Evolutionary conservation across 768 basidiomycete genomes (phyloP), one percentile per base, ranked within the genome.

Genomic region (Lyophyllum atratum): DNA sequence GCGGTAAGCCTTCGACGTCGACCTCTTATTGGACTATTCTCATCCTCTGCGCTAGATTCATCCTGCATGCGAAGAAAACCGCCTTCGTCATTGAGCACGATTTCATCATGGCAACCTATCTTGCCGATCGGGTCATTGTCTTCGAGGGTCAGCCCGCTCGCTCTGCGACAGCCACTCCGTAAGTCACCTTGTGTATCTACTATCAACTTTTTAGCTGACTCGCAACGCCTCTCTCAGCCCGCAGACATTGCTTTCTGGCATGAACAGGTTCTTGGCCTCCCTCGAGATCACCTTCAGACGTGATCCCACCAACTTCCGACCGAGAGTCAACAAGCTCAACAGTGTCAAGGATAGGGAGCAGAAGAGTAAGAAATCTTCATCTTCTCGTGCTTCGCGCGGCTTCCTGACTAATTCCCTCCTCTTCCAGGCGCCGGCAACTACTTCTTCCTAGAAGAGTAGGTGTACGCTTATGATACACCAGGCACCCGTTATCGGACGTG

Each of bases 11-110:
- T 4, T 39, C 4, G 22, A 21, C 14, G 25, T n/a, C 29, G 15
- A 59, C 22, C 22, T 43, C 29, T 42, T 49, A 52, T 58, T 29
- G 25, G 17, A 29, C 15, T 9, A 31, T 68, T 51, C 10, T 21
- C 44, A 33, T 28, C 44, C 39, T 15, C 8, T 10, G 4, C 11
- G 7, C 12, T 43, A 90, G 90, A 47, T 98, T 96, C 75, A 93
- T 99, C 67, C 86, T 98, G 28, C 92, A 97, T 68, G 85, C 94
- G 14, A 97, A 97, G 80, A 95, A 95, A 77, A 98, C 95, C 1
- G 97, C 97, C 0, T 98, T 99, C 72, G 84, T 99, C 66, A 98
- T 99, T 68, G 97, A 99, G 82, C 97, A 99, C 86, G 96, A 98
- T 79, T 98, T 99, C 74, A 97, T 98, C 78, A 98, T 98, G 96